Base-by-base conservation (phyloP, 768 basidiomycete genomes). In the Tulasnella sp. region DNA sequence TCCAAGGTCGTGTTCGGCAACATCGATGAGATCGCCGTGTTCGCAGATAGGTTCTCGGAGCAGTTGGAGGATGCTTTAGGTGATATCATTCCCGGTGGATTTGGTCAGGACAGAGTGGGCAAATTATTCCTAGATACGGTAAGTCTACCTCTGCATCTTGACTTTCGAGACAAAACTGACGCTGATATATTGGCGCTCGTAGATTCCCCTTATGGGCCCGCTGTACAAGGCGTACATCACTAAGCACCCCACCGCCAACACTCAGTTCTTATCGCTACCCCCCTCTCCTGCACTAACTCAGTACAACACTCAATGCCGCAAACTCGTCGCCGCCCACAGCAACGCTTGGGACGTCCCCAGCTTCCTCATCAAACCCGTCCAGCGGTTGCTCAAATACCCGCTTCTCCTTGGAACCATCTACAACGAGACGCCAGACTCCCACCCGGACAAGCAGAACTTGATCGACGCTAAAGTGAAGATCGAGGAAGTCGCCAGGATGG, bases 301-400 rank as follows among this genome's bases (percentile, higher is more conserved):
- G 3, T 96, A 95, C 82, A 86, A 93, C 67, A 82, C 86, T 12
- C 88, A 89, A 42, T 92, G 91, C 22, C 87, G 88, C 77, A 86
- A 85, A 14, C 85, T 91, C 45, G 91, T 92, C 1, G 87, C 90
- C 1, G 87, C 88, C 31, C 86, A 92, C 15, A 92, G 93, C 0
- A 91, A 94, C 80, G 93, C 94, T 2, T 96, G 94, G 91, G 97
- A 99, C 82, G 89, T 99, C 36, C 87, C 93, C 6, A 95, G 94
- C 0, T 88, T 98, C 49, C 91, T 99, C 77, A 98, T 99, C 83
- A 98, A 99, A 83, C 97, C 97, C 40, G 94, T 99, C 3, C 97
- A 99, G 81, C 90, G 97, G 19, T 87, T 98, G 74, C 89, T 98
- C 79, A 99, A 98, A 82, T 99, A 99, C 81, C 90, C 93, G 0